Evolutionary conservation across 2,329 filamentous ascomycete species (phyloP).

Genomic region (Zymoseptoria ardabiliae): DNA sequence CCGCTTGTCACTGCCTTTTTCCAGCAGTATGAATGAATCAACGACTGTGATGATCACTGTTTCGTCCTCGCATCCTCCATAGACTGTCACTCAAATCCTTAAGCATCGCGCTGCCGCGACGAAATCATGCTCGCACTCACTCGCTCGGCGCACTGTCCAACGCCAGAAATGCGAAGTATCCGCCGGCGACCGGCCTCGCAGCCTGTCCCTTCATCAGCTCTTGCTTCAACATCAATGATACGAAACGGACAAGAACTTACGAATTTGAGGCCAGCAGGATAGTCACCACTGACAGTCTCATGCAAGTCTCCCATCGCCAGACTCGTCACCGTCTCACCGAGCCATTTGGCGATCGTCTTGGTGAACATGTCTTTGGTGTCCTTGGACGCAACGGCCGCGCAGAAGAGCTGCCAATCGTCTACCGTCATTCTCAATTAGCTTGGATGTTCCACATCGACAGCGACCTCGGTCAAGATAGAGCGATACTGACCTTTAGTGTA

Average conservation of each 20-base stretch:
- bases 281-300: constrained; percentile 38
- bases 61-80: no score
- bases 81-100: no score
- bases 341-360: constrained; percentile 41
- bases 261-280: constrained; percentile 30
- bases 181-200: constrained; percentile 45
- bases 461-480: background rate
- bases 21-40: no score
- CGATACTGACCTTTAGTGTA: constrained; percentile 23
- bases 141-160: constrained; percentile 24
- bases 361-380: constrained; percentile 44
- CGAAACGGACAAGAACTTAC: constrained; percentile 27
- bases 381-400: constrained; percentile 38
- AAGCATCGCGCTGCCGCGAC: no score
- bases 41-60: no score
- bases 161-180: constrained; percentile 43
- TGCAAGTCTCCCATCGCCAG: constrained; percentile 47
- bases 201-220: background rate
- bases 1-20: no score
- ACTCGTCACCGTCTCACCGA: constrained; percentile 43
- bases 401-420: constrained; percentile 47
- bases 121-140: constrained; percentile 8
- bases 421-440: background rate
- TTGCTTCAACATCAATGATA: background rate
- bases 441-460: background rate